Conservation (phyloP, 345 rosid species). For the Aquilaria sinensis region DNA sequence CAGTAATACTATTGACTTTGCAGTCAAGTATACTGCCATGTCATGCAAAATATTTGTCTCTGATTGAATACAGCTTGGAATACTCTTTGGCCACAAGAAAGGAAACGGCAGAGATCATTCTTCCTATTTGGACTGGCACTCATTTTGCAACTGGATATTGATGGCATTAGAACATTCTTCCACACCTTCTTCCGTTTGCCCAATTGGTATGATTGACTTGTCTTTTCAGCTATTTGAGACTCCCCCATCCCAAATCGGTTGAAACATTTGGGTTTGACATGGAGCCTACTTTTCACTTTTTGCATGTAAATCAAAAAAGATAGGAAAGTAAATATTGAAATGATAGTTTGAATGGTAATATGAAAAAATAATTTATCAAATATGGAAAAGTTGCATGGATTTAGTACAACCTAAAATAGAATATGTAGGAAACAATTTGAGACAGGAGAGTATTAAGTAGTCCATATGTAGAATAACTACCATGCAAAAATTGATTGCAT, state of each 20-base stretch:
- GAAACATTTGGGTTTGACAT: too few species aligned
- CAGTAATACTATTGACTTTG: too few species aligned
- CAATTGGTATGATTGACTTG: conserved; percentile 47
- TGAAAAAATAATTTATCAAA: too few species aligned
- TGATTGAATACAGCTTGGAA: conserved; percentile 67
- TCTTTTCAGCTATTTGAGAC: not conserved
- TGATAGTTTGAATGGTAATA: too few species aligned
- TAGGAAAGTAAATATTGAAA: not conserved
- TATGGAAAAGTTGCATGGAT: too few species aligned
- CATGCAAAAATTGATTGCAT: too few species aligned
- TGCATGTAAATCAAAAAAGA: not conserved
- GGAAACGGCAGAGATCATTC: conserved; percentile 93
- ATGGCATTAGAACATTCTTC: conserved; percentile 78
- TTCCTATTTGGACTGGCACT: conserved; percentile 94
- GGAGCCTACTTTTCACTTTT: not conserved
- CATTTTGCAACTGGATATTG: conserved; percentile 72
- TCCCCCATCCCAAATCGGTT: too few species aligned
- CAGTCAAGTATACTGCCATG: not conserved
- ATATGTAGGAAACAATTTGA: too few species aligned
- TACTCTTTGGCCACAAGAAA: conserved; percentile 89
- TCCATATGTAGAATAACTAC: too few species aligned
- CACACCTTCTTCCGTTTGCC: conserved; percentile 83
- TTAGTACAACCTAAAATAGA: too few species aligned
- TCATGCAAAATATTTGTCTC: conserved; percentile 12
- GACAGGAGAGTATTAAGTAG: too few species aligned